phyloP scores from a whole-genome alignment of 495 filamentous ascomycete genomes.

The Annulohypoxylon nitens region DNA sequence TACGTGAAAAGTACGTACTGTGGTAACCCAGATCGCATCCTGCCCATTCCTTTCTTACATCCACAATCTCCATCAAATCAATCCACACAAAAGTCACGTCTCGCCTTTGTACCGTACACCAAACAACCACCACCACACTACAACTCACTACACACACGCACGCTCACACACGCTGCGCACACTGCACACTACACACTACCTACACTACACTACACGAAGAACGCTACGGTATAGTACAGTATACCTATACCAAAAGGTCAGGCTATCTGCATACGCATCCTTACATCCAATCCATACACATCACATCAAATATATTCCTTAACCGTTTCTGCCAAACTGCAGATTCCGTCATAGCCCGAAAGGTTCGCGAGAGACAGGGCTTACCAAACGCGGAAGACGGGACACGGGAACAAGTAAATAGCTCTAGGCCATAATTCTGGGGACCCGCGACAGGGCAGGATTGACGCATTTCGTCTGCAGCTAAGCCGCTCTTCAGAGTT shows the following conservation, averaged over 20 bases:
- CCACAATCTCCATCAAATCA: slow-evolving; percentile 40
- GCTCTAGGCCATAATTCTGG: slow-evolving; percentile 54
- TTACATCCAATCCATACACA: slow-evolving; percentile 42
- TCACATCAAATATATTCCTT: slow-evolving; percentile 35
- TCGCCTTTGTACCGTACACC: slow-evolving; percentile 45
- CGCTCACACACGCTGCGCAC: slow-evolving; percentile 15
- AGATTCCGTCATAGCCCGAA: slow-evolving; percentile 63
- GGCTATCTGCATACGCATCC: slow-evolving; percentile 46
- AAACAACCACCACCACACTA: slow-evolving; percentile 36
- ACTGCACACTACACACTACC: slow-evolving; percentile 27
- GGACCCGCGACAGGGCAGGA: slow-evolving; percentile 58
- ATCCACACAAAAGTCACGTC: slow-evolving; percentile 49
- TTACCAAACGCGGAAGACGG: slow-evolving; percentile 42
- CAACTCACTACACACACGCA: slow-evolving; percentile 25
- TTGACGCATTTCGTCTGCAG: slow-evolving; percentile 63
- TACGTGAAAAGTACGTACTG: slow-evolving; percentile 21
- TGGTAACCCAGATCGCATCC: slow-evolving; percentile 42
- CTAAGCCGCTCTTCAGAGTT: slow-evolving; percentile 60
- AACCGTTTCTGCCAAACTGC: slow-evolving; percentile 53
- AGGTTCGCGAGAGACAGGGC: slow-evolving; percentile 55
- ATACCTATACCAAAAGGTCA: slow-evolving; percentile 29
- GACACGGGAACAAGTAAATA: slow-evolving; percentile 51
- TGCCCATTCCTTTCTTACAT: slow-evolving; percentile 37
- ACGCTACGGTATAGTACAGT: slow-evolving; percentile 36
- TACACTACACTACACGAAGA: no score